Evolutionary conservation across 139 green algal species (phyloP).

Genomic region (Picochlorum sp.): DNA sequence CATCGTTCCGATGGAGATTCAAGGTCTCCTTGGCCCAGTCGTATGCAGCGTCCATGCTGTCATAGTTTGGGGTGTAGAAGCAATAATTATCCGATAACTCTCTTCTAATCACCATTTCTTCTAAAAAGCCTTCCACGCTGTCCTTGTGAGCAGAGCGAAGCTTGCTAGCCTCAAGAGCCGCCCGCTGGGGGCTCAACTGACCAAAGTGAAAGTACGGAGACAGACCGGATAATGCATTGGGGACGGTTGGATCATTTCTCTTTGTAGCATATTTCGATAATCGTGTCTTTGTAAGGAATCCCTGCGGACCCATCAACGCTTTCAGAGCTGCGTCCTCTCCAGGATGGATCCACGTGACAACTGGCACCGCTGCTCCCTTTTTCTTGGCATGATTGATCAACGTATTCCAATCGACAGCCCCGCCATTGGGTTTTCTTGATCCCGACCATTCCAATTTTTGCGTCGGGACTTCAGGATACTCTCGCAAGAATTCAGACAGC

Average conservation of each 20-base stretch:
- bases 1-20: constrained; percentile 60
- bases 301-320: constrained; percentile 42
- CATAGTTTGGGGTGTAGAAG: constrained; percentile 77
- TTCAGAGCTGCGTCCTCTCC: constrained; percentile 57
- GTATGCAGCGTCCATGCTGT: constrained; percentile 60
- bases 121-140: constrained; percentile 82
- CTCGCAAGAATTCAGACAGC: constrained; percentile 74
- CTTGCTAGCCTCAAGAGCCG: constrained; percentile 75
- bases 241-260: constrained; percentile 73
- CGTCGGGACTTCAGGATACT: constrained; percentile 37
- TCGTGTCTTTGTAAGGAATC: constrained; percentile 67
- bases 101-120: constrained; percentile 86
- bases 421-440: constrained; percentile 2
- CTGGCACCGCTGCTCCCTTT: constrained; percentile 56
- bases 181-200: constrained; percentile 65
- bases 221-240: constrained; percentile 62
- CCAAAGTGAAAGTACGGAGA: constrained; percentile 92
- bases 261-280: constrained; percentile 65
- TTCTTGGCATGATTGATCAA: constrained; percentile 60
- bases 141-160: constrained; percentile 47
- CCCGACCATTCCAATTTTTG: not conserved
- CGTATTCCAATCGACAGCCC: constrained; percentile 62
- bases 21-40: constrained; percentile 80
- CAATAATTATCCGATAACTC: constrained; percentile 96
- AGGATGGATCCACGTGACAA: constrained; percentile 75